Base-by-base conservation (phyloP, 768 basidiomycete genomes). In the Goffeauzyma gilvescens region DNA sequence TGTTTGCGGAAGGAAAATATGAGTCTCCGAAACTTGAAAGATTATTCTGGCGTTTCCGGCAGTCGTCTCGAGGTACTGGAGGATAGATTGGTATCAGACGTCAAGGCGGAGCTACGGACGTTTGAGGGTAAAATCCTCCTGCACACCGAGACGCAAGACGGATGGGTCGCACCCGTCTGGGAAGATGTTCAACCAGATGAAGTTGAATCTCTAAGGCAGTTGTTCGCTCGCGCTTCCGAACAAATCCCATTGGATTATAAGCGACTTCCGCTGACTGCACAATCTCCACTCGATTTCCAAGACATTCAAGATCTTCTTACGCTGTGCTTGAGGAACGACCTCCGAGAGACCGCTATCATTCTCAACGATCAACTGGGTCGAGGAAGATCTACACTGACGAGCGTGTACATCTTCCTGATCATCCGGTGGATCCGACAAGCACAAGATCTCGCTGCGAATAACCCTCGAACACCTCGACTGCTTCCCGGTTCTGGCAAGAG, bases 1-100 rank as follows among this genome's bases (percentile, higher is more conserved):
- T 95, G 89, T 51, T 54, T 72, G 7, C 71, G 90, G 47, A 68
- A 85, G 45, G 84, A 90, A 55, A 72, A 75, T 3, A 83, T 81
- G 52, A 81, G 82, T 10, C 64, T 98, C 23, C 70, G 93, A 32
- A 96, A 98, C 57, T 85, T 96, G 78, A 93, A 89, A 71, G 87
- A 93, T 63, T 95, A 87, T 65, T 82, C 85, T 33, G 93, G 93
- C 3, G 96, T 98, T 39, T 90, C 89, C 0, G 75, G 83, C 3
- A 75, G 78, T 21, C 74, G 93, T 10, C 65, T 96, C 35, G 93
- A 96, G 60, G 72, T 79, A 2, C 69, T 96, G 22, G 93, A 98
- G 61, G 83, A 89, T 43, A 72, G 90, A 21, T 71, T 98, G 6
- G 76, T 76, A 50, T 76, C 79, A 39, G 93, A 98, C 64, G 81